These are phyloP conservation scores for Obba rivulosa DNA, from an alignment of 768 basidiomycete species.

Conservation along the genomic window DNA sequence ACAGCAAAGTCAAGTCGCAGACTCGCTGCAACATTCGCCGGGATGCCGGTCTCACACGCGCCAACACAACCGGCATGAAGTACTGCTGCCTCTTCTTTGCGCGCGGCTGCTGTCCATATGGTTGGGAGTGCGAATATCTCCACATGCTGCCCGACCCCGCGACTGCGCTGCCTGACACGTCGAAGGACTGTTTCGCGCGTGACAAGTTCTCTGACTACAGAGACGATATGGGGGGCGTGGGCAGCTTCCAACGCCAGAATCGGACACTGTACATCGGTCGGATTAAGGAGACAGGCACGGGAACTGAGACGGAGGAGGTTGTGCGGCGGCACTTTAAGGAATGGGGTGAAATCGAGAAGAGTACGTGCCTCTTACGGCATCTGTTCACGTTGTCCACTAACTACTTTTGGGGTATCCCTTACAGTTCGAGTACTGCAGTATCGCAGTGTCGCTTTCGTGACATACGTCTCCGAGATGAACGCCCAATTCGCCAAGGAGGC, in stretches of 20 bases:
- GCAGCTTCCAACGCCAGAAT: conserved; percentile 92
- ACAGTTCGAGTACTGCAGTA: conserved; percentile 87
- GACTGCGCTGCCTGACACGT: conserved; percentile 75
- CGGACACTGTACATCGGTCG: conserved; percentile 92
- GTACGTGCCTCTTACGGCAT: conserved; percentile 42
- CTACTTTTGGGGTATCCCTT: conserved; percentile 1
- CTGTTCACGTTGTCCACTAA: conserved; percentile 13
- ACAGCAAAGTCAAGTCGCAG: conserved; percentile 89
- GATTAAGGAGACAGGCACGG: conserved; percentile 86
- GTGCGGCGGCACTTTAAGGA: conserved; percentile 90
- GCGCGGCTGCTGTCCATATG: conserved; percentile 95
- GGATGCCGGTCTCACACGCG: conserved; percentile 91
- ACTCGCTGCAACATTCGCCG: conserved; percentile 84
- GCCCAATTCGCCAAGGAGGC: conserved; percentile 98
- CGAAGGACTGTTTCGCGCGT: conserved; percentile 94
- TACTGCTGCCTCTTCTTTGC: conserved; percentile 95
- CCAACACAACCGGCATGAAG: conserved; percentile 87
- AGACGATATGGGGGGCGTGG: conserved; percentile 99
- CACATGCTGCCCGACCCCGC: conserved; percentile 78
- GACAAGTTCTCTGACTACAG: conserved; percentile 97
- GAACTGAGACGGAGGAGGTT: conserved; percentile 88
- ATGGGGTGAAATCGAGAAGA: conserved; percentile 90
- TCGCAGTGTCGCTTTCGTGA: conserved; percentile 95
- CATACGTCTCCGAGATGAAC: conserved; percentile 78
- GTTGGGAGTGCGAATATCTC: conserved; percentile 96